Evolutionary conservation across 805 yeast species (phyloP), one percentile per base, ranked within the genome.

Genomic region (Grigorovia transvaalensis): DNA sequence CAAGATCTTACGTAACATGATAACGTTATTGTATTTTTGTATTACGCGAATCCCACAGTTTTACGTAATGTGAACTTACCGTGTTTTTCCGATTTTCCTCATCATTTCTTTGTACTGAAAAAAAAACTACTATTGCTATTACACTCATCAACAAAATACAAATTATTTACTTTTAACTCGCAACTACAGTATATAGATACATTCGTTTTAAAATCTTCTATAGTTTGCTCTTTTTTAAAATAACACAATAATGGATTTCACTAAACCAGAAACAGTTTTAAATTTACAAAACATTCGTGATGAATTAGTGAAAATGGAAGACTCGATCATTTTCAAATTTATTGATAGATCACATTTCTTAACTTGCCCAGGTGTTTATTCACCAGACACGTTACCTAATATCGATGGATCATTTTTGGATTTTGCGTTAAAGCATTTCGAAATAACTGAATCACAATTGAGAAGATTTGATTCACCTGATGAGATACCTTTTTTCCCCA

Each of bases 381-480:
- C 77, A 59, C 59, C 64, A 11, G 75, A 79, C 57, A 38, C 42
- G 8, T 38, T 38, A 38, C 42, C 42, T 12, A 38, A 38, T n/a
- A 45, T 45, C 18, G 38, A 42, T 41, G 95, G 93, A 2, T 81
- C 91, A 1, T 89, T 93, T 61, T 71, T 93, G 57, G 96, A 91
- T 58, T 93, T 95, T 93, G 72, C 88, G 9, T 72, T 90, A 45
- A 61, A 79, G 49, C 90, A 88, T 62, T 74, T 82, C 56, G 99
- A 93, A 68, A 78, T 71, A 48, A 71, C 77, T 17, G 88, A 85
- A 50, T 78, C 96, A 2, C 93, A 86, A 66, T 75, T 90, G 38
- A 79, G 99, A 62, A 76, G 99, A 60, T 93, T 81, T 65, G 90
- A 89, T 63, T 88, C 96, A 0, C 98, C 98, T 0, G 98, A 93